These are phyloP conservation scores for Cordyceps fumosorosea DNA, from an alignment of 2,329 filamentous ascomycete species.

Conservation along the genomic window DNA sequence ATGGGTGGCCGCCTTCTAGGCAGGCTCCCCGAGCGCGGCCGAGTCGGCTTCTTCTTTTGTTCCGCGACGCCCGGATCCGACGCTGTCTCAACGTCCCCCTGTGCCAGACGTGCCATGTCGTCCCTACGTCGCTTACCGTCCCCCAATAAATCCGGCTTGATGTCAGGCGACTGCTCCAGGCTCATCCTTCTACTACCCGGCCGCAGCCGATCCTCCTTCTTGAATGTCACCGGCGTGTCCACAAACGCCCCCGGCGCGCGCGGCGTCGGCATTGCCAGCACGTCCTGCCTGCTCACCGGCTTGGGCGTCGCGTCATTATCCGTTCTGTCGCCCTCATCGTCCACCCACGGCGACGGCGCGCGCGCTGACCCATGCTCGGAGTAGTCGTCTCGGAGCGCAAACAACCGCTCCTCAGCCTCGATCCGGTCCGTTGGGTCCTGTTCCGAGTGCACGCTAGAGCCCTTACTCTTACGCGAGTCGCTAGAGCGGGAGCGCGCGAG, in stretches of 20 bases:
- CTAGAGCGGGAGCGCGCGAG: slow-evolving; percentile 36
- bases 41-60: not conserved
- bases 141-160: slow-evolving; percentile 14
- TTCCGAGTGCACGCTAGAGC: slow-evolving; percentile 44
- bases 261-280: slow-evolving; percentile 45
- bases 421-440: slow-evolving; percentile 50
- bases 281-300: slow-evolving; percentile 34
- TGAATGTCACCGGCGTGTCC: slow-evolving; percentile 46
- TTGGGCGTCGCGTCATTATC: slow-evolving; percentile 38
- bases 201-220: slow-evolving; percentile 23
- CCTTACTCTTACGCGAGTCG: slow-evolving; percentile 43
- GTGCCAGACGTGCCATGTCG: not conserved
- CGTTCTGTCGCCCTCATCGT: slow-evolving; percentile 24
- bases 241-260: slow-evolving; percentile 49
- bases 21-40: slow-evolving; percentile 29
- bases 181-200: not conserved
- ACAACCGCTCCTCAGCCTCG: slow-evolving; percentile 49
- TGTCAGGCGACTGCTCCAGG: slow-evolving; percentile 13
- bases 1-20: slow-evolving; percentile 37
- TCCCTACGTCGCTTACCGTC: slow-evolving; percentile 15
- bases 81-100: slow-evolving; percentile 16
- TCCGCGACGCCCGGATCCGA: slow-evolving; percentile 17
- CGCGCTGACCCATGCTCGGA: slow-evolving; percentile 50
- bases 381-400: slow-evolving; percentile 47
- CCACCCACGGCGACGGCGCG: slow-evolving; percentile 36